phyloP scores from a whole-genome alignment of 75 land plant species.

The Picea glauca region DNA sequence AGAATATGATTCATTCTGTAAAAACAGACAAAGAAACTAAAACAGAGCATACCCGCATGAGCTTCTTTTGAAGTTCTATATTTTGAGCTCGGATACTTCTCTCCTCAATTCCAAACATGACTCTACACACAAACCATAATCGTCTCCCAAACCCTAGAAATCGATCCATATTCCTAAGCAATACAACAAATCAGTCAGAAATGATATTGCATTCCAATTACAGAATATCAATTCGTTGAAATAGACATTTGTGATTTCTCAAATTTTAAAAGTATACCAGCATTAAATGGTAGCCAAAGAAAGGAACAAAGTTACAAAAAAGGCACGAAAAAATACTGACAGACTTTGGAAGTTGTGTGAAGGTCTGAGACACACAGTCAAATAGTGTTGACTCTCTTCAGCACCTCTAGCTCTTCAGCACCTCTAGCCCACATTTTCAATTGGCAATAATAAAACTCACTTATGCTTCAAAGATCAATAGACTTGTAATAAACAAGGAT shows the following conservation, averaged over 20 bases:
- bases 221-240: background rate
- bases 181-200: background rate
- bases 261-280: background rate
- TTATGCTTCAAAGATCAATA: too few species aligned
- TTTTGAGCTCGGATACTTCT: background rate
- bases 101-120: background rate
- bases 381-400: too few species aligned
- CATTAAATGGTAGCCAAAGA: background rate
- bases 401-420: too few species aligned
- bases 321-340: background rate
- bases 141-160: conserved; percentile 8
- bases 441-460: too few species aligned
- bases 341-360: too few species aligned
- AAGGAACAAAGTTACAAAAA: background rate
- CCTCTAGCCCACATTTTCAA: too few species aligned
- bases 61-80: background rate
- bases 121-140: conserved; percentile 5
- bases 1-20: background rate
- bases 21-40: background rate
- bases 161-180: background rate
- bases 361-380: too few species aligned
- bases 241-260: background rate
- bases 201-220: background rate
- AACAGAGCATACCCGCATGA: background rate
- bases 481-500: too few species aligned